These are phyloP conservation scores for Solanum dulcamara DNA, from an alignment of 257 asterid species.

Conservation along the genomic window DNA sequence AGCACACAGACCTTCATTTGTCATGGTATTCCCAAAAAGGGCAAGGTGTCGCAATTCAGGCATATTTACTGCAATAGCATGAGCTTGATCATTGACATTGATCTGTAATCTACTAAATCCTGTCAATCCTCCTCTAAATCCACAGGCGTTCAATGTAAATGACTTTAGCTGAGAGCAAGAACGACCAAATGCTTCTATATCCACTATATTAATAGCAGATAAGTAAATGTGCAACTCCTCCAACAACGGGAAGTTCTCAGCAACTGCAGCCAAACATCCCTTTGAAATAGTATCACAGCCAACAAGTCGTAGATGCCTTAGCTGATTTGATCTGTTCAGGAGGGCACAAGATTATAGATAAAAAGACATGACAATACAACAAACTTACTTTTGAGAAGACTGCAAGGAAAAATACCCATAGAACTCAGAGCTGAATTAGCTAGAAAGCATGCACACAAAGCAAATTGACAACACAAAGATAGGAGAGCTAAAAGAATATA, in stretches of 20 bases:
- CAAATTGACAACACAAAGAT: not conserved
- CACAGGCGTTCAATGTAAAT: constrained; percentile 2
- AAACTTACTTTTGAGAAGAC: not conserved
- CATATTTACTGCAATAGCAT: constrained; percentile 30
- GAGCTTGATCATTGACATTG: constrained; percentile 5
- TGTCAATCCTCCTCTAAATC: not conserved
- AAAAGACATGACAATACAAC: not conserved
- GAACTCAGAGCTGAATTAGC: not conserved
- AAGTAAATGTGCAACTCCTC: constrained; percentile 37
- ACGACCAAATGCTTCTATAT: constrained; percentile 17
- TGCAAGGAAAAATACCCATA: not conserved
- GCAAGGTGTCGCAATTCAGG: constrained; percentile 29
- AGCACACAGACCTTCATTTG: constrained; percentile 20
- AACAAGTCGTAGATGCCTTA: constrained; percentile 23
- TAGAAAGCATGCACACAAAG: not conserved
- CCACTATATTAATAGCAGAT: not conserved
- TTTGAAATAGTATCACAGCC: not conserved
- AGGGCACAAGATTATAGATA: not conserved
- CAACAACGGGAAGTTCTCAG: constrained; percentile 18
- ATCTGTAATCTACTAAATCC: not conserved
- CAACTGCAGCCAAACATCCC: constrained; percentile 10
- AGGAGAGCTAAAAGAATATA: not conserved
- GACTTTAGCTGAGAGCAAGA: constrained; percentile 30
- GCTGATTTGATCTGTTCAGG: constrained; percentile 27
- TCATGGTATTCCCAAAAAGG: constrained; percentile 14